These are phyloP conservation scores for Babesia bigemina DNA, from an alignment of 169 alveolate species.

Conservation along the genomic window DNA sequence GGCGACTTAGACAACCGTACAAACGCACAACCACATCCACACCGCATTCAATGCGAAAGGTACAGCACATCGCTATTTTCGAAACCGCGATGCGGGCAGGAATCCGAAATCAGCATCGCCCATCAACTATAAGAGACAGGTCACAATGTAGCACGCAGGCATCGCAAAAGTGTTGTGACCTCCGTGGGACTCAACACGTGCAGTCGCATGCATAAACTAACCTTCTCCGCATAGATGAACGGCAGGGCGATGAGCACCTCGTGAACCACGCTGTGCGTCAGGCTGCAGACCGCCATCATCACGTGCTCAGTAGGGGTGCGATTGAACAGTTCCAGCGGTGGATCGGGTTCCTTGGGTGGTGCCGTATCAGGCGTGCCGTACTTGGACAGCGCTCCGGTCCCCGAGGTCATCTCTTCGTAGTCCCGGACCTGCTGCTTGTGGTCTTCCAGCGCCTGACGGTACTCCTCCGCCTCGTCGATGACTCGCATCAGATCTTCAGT, in stretches of 20 bases:
- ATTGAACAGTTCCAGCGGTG: constrained; percentile 40
- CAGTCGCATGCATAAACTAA: not conserved
- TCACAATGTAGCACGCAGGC: too few species aligned
- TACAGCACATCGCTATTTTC: not conserved
- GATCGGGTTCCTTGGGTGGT: constrained; percentile 23
- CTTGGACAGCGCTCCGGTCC: not conserved
- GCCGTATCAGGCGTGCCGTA: constrained; percentile 29
- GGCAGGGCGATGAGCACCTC: constrained; percentile 65
- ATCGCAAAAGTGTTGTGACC: too few species aligned
- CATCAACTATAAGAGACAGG: too few species aligned
- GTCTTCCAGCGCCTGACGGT: constrained; percentile 38
- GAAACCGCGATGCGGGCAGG: not conserved
- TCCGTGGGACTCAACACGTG: too few species aligned
- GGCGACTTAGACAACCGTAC: not conserved
- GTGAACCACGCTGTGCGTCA: constrained; percentile 49
- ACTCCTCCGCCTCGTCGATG: constrained; percentile 57
- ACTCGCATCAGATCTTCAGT: constrained; percentile 75
- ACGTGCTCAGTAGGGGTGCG: constrained; percentile 53
- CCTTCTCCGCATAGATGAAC: constrained; percentile 48
- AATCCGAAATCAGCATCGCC: too few species aligned
- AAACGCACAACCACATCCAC: not conserved
- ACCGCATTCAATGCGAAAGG: not conserved
- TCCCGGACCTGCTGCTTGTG: not conserved
- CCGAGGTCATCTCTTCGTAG: not conserved
- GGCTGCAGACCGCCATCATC: constrained; percentile 32